Evolutionary conservation across 495 filamentous ascomycete species (phyloP).

Genomic region (Baudoinia panamericana): DNA sequence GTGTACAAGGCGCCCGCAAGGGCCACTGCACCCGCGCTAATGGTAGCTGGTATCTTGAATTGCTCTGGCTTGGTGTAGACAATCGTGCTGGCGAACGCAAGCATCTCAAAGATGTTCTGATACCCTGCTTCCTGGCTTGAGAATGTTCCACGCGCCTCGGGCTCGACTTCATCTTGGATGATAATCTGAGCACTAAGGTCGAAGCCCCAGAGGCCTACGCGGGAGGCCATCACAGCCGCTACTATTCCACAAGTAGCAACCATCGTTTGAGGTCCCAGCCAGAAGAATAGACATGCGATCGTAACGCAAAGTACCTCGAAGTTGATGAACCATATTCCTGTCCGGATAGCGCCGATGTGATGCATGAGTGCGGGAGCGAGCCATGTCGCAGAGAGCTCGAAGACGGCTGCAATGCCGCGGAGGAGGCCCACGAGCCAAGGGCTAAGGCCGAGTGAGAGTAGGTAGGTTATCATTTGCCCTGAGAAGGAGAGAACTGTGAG

Average conservation of each 20-base stretch:
- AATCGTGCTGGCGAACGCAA: conserved; percentile 49
- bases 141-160: conserved; percentile 41
- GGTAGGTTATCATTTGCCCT: conserved; percentile 34
- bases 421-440: conserved; percentile 31
- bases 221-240: conserved; percentile 41
- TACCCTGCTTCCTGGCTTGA: conserved; percentile 47
- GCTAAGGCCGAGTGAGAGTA: conserved; percentile 29
- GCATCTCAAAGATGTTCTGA: conserved; percentile 55
- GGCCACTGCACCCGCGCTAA: conserved; percentile 41
- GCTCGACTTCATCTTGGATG: conserved; percentile 47
- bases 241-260: conserved; percentile 36
- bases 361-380: conserved; percentile 38
- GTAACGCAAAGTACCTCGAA: conserved; percentile 47
- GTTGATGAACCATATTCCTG: conserved; percentile 49
- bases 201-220: conserved; percentile 55
- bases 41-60: conserved; percentile 48
- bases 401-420: conserved; percentile 28
- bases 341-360: conserved; percentile 42
- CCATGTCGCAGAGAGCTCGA: conserved; percentile 41
- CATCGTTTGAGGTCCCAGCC: conserved; percentile 13
- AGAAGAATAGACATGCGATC: conserved; percentile 32
- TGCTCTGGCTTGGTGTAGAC: conserved; percentile 42
- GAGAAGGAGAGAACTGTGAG: conserved; percentile 34
- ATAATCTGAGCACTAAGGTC: conserved; percentile 53
- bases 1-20: conserved; percentile 42